Conservation (phyloP, 1,284 basidiomycete genomes). For the Papiliotrema fonsecae region DNA sequence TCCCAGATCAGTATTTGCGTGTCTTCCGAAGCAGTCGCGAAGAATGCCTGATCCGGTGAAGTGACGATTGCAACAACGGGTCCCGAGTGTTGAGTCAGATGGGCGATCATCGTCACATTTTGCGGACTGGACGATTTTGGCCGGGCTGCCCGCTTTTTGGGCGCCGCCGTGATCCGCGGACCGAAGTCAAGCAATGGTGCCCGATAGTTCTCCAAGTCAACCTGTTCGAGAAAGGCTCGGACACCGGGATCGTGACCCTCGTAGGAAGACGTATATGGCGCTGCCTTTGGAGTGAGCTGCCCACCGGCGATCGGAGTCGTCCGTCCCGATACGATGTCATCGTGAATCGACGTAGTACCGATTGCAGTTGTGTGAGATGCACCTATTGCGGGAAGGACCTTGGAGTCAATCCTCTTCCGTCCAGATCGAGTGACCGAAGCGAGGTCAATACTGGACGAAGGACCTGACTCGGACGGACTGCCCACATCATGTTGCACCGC, state of each 20-base stretch:
- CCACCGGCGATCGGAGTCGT: constrained; percentile 22
- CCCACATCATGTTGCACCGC: constrained; percentile 7
- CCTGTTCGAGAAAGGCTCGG: constrained; percentile 74
- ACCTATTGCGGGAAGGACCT: constrained; percentile 76
- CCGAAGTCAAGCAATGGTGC: constrained; percentile 86
- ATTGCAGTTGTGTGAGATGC: constrained; percentile 70
- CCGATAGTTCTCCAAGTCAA: constrained; percentile 77
- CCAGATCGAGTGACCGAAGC: constrained; percentile 15
- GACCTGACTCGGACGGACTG: constrained; percentile 34
- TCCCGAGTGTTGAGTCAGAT: constrained; percentile 78
- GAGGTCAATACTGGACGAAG: constrained; percentile 35
- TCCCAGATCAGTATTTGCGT: constrained; percentile 81
- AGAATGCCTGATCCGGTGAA: constrained; percentile 90
- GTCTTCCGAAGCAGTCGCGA: constrained; percentile 82
- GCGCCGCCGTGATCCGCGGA: constrained; percentile 69
- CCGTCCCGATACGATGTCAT: constrained; percentile 50
- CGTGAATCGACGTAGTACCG: constrained; percentile 51
- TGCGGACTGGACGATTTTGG: constrained; percentile 42
- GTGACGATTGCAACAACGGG: constrained; percentile 76
- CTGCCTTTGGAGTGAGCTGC: constrained; percentile 12
- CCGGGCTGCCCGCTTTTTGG: constrained; percentile 64
- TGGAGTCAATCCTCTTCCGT: constrained; percentile 54
- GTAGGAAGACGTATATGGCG: constrained; percentile 45
- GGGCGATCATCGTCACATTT: constrained; percentile 74
- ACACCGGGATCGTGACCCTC: constrained; percentile 84